These are phyloP conservation scores for Globisporangium cylindrosporum DNA, from an alignment of 352 stramenopile genomes.

Conservation along the genomic window DNA sequence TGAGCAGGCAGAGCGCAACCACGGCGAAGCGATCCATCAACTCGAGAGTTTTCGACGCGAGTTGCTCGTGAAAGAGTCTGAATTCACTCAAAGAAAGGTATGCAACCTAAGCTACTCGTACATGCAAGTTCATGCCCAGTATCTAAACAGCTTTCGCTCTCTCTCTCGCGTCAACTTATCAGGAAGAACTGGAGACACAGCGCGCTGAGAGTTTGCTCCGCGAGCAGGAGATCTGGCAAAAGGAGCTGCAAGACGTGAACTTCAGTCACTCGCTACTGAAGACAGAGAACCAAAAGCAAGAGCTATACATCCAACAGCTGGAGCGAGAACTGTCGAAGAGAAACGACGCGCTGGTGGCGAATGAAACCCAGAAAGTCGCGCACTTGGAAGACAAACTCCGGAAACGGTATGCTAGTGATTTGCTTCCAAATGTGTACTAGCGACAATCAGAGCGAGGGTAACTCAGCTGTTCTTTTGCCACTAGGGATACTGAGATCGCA, in stretches of 20 bases:
- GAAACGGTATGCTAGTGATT: slow-evolving; percentile 28
- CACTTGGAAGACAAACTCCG: slow-evolving; percentile 40
- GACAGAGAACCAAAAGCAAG: slow-evolving; percentile 54
- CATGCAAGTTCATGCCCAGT: too few species aligned
- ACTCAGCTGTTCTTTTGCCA: slow-evolving; percentile 4
- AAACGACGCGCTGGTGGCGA: slow-evolving; percentile 35
- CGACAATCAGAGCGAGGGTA: neutral
- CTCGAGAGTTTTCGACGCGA: slow-evolving; percentile 44
- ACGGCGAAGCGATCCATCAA: slow-evolving; percentile 31
- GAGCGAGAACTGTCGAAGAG: slow-evolving; percentile 58
- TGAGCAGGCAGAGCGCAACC: slow-evolving; percentile 24
- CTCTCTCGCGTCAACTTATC: too few species aligned
- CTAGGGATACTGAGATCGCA: slow-evolving; percentile 52
- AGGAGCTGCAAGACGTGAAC: slow-evolving; percentile 48
- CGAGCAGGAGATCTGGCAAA: slow-evolving; percentile 58
- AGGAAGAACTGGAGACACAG: slow-evolving; percentile 30
- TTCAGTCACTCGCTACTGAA: slow-evolving; percentile 51
- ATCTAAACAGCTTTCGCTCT: too few species aligned
- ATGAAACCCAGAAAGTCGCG: slow-evolving; percentile 40
- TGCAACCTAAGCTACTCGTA: too few species aligned
- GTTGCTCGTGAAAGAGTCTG: slow-evolving; percentile 26
- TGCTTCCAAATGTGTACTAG: neutral
- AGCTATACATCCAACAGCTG: slow-evolving; percentile 53
- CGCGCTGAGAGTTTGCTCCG: slow-evolving; percentile 30
- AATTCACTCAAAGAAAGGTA: slow-evolving; percentile 27